Base-by-base conservation (phyloP, 306 rosid species). In the Glycyrrhiza uralensis region DNA sequence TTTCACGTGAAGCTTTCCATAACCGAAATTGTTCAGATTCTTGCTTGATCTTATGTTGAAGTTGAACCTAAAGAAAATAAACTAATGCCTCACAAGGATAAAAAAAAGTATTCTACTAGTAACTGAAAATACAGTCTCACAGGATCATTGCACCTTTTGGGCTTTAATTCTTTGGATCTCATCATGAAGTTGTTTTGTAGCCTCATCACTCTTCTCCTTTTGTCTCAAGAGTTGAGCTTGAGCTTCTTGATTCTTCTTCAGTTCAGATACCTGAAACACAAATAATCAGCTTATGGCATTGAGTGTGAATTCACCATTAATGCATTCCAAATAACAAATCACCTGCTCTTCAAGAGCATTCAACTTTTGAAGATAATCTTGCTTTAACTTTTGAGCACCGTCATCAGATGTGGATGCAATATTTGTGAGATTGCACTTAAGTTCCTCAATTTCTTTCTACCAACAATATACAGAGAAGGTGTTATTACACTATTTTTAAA, bases 11-110 rank as follows among this genome's bases (percentile, higher is more conserved):
- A 74, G 89, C 93, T 81, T 95, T 95, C 99, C 99, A 95, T 73
- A 72, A 61, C 79, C 99, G 87, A 84, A 91, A 95, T 49, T 95
- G 99, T 86, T 95, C 97, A n/a, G 96, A 85, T 74, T 95, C 99
- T 65, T 95, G 99, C 82, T 95, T 95, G 79, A 95, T 92, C 84
- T 92, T 95, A 45, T 95, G 87, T 64, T 95, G 99, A 50, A 95
- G 91, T 70, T 95, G 96, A 80, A 92, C 99, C 99, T 91, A 41
- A 10, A 45, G 58, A 51, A 59, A 56, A 26, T 14, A 63, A 69
- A 32, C 20, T 29, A 44, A 63, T 3, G 17, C 28, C 29, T 6
- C 36, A 83, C 26, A 9, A 33, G 26, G 20, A 67, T 12, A 28
- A 8, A 58, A 23, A 7, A 66, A 22, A 54, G 7, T n/a, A 26